Percentiles rank a stretch among this genome's conserved stretches.
phyloP scores from a whole-genome alignment of 805 yeast species.

The Zygosaccharomyces rouxii region DNA sequence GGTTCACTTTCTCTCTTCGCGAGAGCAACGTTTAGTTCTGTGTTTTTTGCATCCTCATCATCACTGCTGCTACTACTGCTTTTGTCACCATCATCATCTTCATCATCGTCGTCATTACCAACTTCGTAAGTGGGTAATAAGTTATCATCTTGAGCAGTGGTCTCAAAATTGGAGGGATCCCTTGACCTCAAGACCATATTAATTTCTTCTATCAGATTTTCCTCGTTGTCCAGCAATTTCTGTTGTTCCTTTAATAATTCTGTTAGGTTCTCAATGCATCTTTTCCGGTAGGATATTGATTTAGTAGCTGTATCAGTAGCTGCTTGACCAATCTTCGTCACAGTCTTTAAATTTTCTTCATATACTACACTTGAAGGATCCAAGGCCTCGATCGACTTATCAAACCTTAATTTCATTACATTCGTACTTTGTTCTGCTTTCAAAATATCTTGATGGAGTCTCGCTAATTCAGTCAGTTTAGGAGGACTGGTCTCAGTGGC shows the following conservation, averaged over 20 bases:
- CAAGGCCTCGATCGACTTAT: slow-evolving; percentile 25
- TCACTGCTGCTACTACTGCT: slow-evolving; percentile 14
- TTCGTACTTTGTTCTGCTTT: slow-evolving; percentile 23
- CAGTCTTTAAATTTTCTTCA: slow-evolving; percentile 31
- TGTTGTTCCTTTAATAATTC: slow-evolving; percentile 26
- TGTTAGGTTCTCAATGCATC: slow-evolving; percentile 25
- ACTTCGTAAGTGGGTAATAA: slow-evolving; percentile 32
- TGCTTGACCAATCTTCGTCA: slow-evolving; percentile 30
- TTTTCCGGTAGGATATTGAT: slow-evolving; percentile 28
- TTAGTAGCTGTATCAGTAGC: slow-evolving; percentile 30
- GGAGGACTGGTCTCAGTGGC: slow-evolving; percentile 34
- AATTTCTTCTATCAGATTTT: slow-evolving; percentile 25
- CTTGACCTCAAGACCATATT: slow-evolving; percentile 26
- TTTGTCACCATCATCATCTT: slow-evolving; percentile 21
- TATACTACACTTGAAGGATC: slow-evolving; percentile 30
- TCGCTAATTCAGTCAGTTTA: slow-evolving; percentile 30
- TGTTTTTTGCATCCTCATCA: slow-evolving; percentile 9
- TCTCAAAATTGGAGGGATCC: slow-evolving; percentile 17
- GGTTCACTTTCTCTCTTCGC: slow-evolving; percentile 8
- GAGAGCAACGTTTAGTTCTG: background rate
- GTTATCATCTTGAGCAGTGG: slow-evolving; percentile 15
- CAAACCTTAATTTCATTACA: slow-evolving; percentile 30
- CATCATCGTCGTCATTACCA: slow-evolving; percentile 21
- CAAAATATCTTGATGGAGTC: slow-evolving; percentile 21
- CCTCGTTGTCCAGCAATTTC: slow-evolving; percentile 29